Base-by-base conservation (phyloP, 2,329 filamentous ascomycete species). In the Fusarium piperis region DNA sequence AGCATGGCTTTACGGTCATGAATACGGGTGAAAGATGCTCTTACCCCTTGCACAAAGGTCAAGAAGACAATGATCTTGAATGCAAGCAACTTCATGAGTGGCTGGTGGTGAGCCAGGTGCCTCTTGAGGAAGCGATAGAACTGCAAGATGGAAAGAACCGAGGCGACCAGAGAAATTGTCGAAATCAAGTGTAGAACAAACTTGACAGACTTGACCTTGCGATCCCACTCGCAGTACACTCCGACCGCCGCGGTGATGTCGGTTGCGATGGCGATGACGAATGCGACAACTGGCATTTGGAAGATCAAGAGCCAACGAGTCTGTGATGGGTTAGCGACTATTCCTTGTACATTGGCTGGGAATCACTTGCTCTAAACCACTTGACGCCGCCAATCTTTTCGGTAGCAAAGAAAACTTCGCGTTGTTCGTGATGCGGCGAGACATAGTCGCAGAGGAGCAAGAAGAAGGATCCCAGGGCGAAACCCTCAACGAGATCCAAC, bases 271-370 rank as follows among this genome's bases (percentile, higher is more conserved):
- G 74, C 41, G 0, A 65, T 59, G 1, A 48, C 6, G 3, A 72
- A 32, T 1, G 74, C 56, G 6, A 76, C 44, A 1, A 73, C 20
- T 2, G 73, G 73, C 57, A 73, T 74, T 16, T 75, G 74, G 9
- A 75, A 75, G 23, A 75, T 73, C 69, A 76, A 61, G 3, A 69
- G 15, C 73, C 73, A 74, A 2, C 73, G 71, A 3, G 66, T 72
- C 71, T 74, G 12, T 10, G 4, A 4, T 35, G 12, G 3, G 62
- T 68, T 30, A 63, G 62, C 15, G 16, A 13, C 8, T 15, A 1
- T 11, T 10, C 6, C 28, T 2, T 6, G 0, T 2, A 20, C 1
- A 1, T 10, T 4, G 32, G 32, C 7, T 33, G 4, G 15, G 13
- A 2, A 1, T 10, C 5, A 2, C 57, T 1, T 62, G 65, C 71